Evolutionary conservation across 2,329 filamentous ascomycete species (phyloP), one percentile per base, ranked within the genome.

Genomic region (Colletotrichum sp.): DNA sequence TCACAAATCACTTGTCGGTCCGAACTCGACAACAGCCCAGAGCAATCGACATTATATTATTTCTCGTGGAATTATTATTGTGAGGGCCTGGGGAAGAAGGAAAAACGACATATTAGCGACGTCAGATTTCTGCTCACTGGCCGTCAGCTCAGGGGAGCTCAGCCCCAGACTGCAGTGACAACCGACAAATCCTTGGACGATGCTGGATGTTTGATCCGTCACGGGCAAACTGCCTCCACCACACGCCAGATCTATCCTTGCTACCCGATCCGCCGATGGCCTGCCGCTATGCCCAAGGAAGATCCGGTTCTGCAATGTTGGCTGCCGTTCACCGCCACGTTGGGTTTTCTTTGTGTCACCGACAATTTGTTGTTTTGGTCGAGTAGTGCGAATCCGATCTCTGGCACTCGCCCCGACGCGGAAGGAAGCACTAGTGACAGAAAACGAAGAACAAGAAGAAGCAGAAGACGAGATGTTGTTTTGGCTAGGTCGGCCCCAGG

Each of bases 291-390:
- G 70, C 77, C 75, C 63, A 77, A 77, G 75, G 66, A 67, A 77
- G 77, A 70, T 63, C 64, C 52, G 65, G 71, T 70, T 76, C 72
- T 76, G 72, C 75, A 63, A 67, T 71, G 65, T 48, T 73, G 73
- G 55, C 55, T 76, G 61, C 66, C 68, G 72, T 77, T 78, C 77
- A 78, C 77, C 77, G 77, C 77, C 75, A 77, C 69, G 66, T 77
- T 76, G 75, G 77, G 77, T 76, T 72, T 65, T 36, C 43, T 63
- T 70, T 74, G 75, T 78, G 77, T 78, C 75, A 78, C 77, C 72
- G 75, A 78, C 75, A 77, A 71, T 77, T 69, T 61, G 67, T 43
- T 68, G 69, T 73, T 68, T 43, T 55, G 36, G 57, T 65, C 24
- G 65, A 76, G 48, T 69, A 30, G 32, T 57, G 61, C 60, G 64